Percentiles rank a stretch among this genome's conserved stretches.
phyloP scores from a whole-genome alignment of 495 filamentous ascomycete species.

The Hypoxylon lienhwacheense region DNA sequence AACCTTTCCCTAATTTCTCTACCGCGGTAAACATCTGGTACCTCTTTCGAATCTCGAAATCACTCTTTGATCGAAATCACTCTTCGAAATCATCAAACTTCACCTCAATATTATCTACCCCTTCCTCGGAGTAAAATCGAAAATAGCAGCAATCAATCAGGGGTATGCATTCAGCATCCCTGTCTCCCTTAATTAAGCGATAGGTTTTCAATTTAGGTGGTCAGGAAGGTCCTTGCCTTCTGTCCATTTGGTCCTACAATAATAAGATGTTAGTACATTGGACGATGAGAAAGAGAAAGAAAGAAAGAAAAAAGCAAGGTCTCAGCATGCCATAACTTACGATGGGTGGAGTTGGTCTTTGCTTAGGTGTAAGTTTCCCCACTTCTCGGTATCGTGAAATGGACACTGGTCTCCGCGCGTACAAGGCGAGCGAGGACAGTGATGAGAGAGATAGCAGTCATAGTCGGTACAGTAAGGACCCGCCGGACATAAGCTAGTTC shows the following conservation, averaged over 20 bases:
- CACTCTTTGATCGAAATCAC: too few species aligned
- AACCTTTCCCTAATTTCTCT: too few species aligned
- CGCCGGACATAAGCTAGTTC: conserved; percentile 38
- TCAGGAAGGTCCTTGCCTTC: conserved; percentile 35
- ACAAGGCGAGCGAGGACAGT: conserved; percentile 35
- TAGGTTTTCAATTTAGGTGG: conserved; percentile 10
- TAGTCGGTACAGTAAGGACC: conserved; percentile 38
- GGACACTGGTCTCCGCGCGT: conserved; percentile 32
- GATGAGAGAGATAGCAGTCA: conserved; percentile 41
- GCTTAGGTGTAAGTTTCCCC: conserved; percentile 36
- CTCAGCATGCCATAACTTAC: conserved; percentile 20
- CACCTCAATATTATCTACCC: too few species aligned
- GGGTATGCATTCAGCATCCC: too few species aligned
- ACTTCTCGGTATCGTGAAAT: conserved; percentile 35
- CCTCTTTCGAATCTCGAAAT: too few species aligned
- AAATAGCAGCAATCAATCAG: too few species aligned
- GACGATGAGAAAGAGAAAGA: neutral
- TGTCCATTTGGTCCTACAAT: conserved; percentile 32
- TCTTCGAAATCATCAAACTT: too few species aligned
- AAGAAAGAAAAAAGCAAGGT: neutral
- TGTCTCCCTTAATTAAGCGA: too few species aligned
- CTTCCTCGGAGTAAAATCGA: too few species aligned
- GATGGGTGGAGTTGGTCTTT: conserved; percentile 36
- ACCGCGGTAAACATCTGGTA: too few species aligned
- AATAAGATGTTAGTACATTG: conserved; percentile 5